These are phyloP conservation scores for Myxozyma monticola DNA, from an alignment of 805 yeast species.

Conservation along the genomic window DNA sequence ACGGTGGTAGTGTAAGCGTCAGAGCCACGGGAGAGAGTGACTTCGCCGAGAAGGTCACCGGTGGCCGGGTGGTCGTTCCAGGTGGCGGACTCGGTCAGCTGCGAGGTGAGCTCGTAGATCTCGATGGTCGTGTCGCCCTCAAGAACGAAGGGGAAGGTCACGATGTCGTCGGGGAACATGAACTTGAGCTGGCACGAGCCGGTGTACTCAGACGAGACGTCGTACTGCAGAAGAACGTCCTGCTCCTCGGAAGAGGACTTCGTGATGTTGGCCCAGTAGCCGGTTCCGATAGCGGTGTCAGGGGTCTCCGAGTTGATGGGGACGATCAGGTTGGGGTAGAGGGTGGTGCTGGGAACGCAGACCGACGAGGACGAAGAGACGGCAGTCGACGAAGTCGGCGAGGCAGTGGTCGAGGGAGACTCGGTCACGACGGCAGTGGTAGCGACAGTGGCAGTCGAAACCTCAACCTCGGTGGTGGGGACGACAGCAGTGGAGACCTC, in stretches of 20 bases:
- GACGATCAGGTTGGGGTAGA: constrained; percentile 30
- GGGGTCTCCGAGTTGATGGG: constrained; percentile 28
- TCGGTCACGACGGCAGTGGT: constrained; percentile 9
- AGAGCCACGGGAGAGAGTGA: constrained; percentile 23
- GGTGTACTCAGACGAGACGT: constrained; percentile 18
- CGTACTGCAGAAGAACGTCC: constrained; percentile 28
- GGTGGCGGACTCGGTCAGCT: constrained; percentile 20
- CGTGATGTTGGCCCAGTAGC: constrained; percentile 30
- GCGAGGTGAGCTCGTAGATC: constrained; percentile 16
- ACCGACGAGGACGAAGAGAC: constrained; percentile 19
- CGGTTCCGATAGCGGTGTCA: constrained; percentile 28
- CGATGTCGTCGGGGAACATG: constrained; percentile 27
- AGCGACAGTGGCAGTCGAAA: constrained; percentile 19
- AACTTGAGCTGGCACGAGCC: constrained; percentile 27
- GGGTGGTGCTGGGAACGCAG: constrained; percentile 23
- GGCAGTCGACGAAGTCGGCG: constrained; percentile 8
- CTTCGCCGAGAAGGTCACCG: constrained; percentile 25
- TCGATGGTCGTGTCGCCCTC: constrained; percentile 27
- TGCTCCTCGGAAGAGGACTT: constrained; percentile 25
- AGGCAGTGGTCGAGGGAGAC: constrained; percentile 6
- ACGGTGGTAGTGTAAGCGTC: constrained; percentile 16
- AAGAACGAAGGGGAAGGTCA: constrained; percentile 29
- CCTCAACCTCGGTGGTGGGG: constrained; percentile 14
- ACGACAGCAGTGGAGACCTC: constrained; percentile 12
- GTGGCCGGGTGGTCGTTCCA: constrained; percentile 28